Conservation (phyloP, 495 filamentous ascomycete genomes). For the Hypoxylon fragiforme region DNA sequence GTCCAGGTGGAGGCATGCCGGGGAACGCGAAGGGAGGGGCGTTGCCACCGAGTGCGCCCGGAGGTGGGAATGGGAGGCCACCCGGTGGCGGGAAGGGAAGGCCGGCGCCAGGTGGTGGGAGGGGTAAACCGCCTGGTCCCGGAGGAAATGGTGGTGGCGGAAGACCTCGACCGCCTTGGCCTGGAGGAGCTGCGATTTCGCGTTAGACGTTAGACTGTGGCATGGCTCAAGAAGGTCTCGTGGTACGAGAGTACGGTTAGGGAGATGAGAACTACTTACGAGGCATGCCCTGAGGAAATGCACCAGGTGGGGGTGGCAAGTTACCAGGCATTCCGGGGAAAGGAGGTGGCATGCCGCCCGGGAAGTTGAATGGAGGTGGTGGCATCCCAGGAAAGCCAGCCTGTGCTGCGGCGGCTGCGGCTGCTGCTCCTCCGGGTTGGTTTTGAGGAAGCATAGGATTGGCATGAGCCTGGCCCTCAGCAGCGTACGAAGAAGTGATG, state of each 20-base stretch:
- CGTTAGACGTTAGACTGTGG: constrained; percentile 4
- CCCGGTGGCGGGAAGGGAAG: constrained; percentile 48
- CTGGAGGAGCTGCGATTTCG: constrained; percentile 51
- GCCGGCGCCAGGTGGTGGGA: constrained; percentile 48
- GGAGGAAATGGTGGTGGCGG: constrained; percentile 71
- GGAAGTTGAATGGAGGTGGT: constrained; percentile 33
- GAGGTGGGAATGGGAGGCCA: constrained; percentile 67
- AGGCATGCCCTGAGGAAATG: constrained; percentile 38
- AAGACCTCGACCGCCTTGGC: constrained; percentile 52
- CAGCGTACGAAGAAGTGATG: constrained; percentile 92
- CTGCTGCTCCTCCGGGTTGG: constrained; percentile 57
- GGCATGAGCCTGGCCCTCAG: constrained; percentile 81
- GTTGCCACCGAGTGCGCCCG: constrained; percentile 44
- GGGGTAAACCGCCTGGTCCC: constrained; percentile 45
- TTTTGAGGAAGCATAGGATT: constrained; percentile 79
- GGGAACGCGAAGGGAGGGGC: constrained; percentile 38
- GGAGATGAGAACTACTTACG: constrained; percentile 31
- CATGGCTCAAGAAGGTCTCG: not conserved
- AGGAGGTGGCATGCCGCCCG: constrained; percentile 38
- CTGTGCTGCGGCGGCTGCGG: constrained; percentile 43
- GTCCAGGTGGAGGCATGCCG: constrained; percentile 45
- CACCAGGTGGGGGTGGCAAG: constrained; percentile 36
- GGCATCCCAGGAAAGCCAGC: constrained; percentile 42
- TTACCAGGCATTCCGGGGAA: constrained; percentile 44
- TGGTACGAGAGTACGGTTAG: not conserved